Evolutionary conservation across 1,139 yeast genomes (phyloP), one percentile per base, ranked within the genome.

Genomic region (Suhomyces wounanorum): DNA sequence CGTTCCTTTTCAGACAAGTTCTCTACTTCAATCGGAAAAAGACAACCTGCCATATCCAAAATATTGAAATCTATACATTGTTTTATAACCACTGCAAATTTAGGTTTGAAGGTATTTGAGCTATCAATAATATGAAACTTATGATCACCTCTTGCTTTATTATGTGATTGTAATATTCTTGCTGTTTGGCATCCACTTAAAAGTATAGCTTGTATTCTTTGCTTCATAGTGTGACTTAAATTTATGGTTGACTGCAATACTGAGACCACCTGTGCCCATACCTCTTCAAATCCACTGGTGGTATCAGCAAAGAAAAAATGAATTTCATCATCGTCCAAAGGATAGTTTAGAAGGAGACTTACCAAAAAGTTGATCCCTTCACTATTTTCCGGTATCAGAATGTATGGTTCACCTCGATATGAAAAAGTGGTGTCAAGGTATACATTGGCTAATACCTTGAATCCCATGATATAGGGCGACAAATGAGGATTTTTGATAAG

Each of bases 381-480:
- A 39, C 59, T 55, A 55, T 82, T 82, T 1, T 72, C 64, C 1
- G 70, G 67, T 48, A 81, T 73, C 17, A 71, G 72, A 14, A 79
- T 72, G 52, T 66, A 78, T 0, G 84, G 85, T 48, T 78, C 81
- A 1, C 74, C 76, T 45, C 85, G 67, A 53, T 76, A 73, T 0
- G 77, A 76, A 60, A 81, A 83, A 0, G 86, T 79, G 3, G 86
- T 78, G 60, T 84, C 89, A 16, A 83, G 63, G 57, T 84, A 84
- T 9, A 84, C 65, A 48, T 74, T 75, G 47, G 77, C 78, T 11
- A 84, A 60, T 0, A 55, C 52, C 47, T 65, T 68, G 6, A 65
- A 51, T 0, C 77, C 74, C 2, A 64, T 55, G 1, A 73, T 65
- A 52, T 73, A 84, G 0, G 85, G 83, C 23, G 72, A 62, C 17